phyloP scores from a whole-genome alignment of 257 asterid genomes.

The Jaltomata sinuosa region DNA sequence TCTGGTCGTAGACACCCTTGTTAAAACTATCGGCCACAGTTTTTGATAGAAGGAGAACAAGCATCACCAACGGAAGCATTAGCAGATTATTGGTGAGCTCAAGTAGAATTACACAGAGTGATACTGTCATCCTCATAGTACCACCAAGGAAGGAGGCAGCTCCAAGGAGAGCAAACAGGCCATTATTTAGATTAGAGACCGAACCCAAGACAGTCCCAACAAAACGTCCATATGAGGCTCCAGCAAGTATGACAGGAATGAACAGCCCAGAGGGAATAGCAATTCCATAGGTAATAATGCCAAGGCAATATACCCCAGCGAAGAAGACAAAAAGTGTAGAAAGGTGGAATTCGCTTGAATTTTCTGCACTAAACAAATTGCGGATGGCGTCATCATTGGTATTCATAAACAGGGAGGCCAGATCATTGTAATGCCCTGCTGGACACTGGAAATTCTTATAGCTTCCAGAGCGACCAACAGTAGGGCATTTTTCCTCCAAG shows the following conservation, averaged over 20 bases:
- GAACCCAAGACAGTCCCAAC: conserved; percentile 61
- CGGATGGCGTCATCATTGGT: conserved; percentile 93
- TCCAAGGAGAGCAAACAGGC: conserved; percentile 81
- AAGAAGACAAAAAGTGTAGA: conserved; percentile 57
- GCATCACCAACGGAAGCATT: conserved; percentile 92
- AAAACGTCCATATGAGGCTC: conserved; percentile 92
- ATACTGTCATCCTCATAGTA: conserved; percentile 98
- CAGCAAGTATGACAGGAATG: conserved; percentile 98
- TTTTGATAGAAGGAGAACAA: conserved; percentile 84
- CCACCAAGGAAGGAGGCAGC: conserved; percentile 99
- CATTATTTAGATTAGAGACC: conserved; percentile 55
- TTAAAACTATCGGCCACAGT: conserved; percentile 86
- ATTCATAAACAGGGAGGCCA: conserved; percentile 84
- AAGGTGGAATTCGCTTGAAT: conserved; percentile 47
- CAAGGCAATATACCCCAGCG: conserved; percentile 49
- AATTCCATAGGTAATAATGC: conserved; percentile 79
- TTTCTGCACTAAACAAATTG: conserved; percentile 49
- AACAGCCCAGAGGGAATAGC: conserved; percentile 96
- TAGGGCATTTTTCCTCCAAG: conserved; percentile 56
- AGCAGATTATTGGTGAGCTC: conserved; percentile 81
- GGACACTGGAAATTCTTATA: conserved; percentile 79
- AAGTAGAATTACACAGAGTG: conserved; percentile 83
- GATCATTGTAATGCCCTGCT: conserved; percentile 72
- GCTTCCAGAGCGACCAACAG: conserved; percentile 61
- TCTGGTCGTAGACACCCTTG: conserved; percentile 87